Evolutionary conservation across 306 rosid species (phyloP).

Genomic region (Casuarina equisetifolia): DNA sequence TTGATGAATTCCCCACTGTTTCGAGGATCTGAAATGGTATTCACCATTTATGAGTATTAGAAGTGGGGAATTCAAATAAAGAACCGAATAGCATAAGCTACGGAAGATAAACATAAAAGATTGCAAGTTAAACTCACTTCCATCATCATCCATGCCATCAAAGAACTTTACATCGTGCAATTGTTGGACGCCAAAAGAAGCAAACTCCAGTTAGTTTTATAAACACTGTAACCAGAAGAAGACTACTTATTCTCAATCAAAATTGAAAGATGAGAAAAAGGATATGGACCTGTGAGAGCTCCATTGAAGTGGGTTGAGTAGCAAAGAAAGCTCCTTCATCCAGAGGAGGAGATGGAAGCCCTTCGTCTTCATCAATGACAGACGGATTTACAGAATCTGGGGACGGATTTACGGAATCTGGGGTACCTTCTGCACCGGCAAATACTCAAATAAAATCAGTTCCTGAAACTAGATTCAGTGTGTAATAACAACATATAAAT

Average conservation of each 20-base stretch:
- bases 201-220: constrained; percentile 43
- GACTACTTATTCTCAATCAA: background rate
- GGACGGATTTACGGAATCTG: constrained; percentile 69
- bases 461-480: constrained; percentile 1
- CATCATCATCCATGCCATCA: constrained; percentile 94
- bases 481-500: background rate
- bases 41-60: constrained; percentile 33
- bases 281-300: constrained; percentile 71
- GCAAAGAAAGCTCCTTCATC: constrained; percentile 78
- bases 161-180: constrained; percentile 63
- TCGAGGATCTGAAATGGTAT: constrained; percentile 81
- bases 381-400: constrained; percentile 73
- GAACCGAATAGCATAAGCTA: constrained; percentile 38
- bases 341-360: constrained; percentile 93
- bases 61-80: constrained; percentile 35
- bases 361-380: constrained; percentile 67
- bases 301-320: constrained; percentile 60
- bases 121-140: constrained; percentile 76
- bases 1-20: constrained; percentile 46
- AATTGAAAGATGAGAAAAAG: constrained; percentile 3
- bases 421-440: constrained; percentile 61
- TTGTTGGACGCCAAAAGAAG: constrained; percentile 33
- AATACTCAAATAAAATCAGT: constrained; percentile 11
- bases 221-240: constrained; percentile 18
- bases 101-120: constrained; percentile 38